Evolutionary conservation across 495 filamentous ascomycete genomes (phyloP).

Genomic region (Trichoderma virens): DNA sequence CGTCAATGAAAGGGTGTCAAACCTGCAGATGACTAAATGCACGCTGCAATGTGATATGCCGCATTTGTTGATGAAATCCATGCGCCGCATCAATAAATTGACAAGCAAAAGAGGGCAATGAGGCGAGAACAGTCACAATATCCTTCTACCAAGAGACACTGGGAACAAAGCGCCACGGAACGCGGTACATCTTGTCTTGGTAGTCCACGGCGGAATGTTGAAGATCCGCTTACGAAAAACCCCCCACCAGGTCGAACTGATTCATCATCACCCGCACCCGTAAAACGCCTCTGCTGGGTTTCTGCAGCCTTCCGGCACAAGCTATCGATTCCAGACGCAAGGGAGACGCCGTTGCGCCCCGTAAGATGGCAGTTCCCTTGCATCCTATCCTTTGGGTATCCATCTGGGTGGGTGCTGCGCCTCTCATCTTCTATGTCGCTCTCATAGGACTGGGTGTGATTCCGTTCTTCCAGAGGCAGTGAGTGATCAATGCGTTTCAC

Average conservation of each 20-base stretch:
- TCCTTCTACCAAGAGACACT: too few relatives aligned
- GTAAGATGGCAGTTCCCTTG: constrained; percentile 2
- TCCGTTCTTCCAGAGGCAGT: constrained; percentile 54
- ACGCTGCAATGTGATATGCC: neutral
- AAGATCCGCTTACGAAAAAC: neutral
- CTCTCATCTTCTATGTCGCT: constrained; percentile 31
- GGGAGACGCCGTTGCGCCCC: neutral
- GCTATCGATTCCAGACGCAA: neutral
- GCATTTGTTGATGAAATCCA: neutral
- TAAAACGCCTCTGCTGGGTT: neutral
- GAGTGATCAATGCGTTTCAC: constrained; percentile 22
- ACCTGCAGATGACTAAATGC: neutral
- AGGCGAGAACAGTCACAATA: too few relatives aligned
- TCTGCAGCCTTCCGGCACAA: neutral
- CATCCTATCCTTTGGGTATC: neutral
- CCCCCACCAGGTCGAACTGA: neutral
- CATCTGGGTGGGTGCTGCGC: constrained; percentile 32
- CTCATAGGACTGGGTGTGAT: constrained; percentile 40
- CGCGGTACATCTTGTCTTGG: too few relatives aligned
- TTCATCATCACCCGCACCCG: neutral
- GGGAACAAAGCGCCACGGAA: too few relatives aligned
- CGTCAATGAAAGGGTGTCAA: neutral
- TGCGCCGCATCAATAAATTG: neutral
- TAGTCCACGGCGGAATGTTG: too few relatives aligned
- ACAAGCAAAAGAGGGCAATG: neutral